These are phyloP conservation scores for Themeda triandra DNA, from an alignment of 176 grass and related monocot species.

Conservation along the genomic window DNA sequence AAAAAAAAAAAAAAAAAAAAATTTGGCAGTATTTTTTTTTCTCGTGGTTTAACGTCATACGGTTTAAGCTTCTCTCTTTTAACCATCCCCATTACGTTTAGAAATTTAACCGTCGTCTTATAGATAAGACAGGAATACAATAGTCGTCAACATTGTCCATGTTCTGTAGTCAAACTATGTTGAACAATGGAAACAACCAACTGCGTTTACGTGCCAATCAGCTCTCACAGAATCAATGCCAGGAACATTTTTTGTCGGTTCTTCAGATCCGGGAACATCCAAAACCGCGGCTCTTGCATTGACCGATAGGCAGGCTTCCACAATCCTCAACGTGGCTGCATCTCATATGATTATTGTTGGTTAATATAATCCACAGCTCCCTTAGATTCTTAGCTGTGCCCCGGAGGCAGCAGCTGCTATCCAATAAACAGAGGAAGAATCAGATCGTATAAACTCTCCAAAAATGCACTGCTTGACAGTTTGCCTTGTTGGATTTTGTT, in stretches of 20 bases:
- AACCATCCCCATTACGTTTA: background rate
- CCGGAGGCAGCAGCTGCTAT: slow-evolving; percentile 25
- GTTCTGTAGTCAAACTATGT: background rate
- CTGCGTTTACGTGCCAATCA: background rate
- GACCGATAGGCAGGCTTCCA: background rate
- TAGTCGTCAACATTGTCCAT: background rate
- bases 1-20: too few species aligned
- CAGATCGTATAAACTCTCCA: slow-evolving; percentile 7
- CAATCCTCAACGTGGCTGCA: slow-evolving; percentile 38
- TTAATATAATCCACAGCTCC: background rate
- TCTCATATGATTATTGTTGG: slow-evolving; percentile 17
- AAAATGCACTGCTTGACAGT: background rate
- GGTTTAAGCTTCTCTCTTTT: too few species aligned
- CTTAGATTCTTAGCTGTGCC: slow-evolving; percentile 31
- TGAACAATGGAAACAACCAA: background rate
- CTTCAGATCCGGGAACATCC: slow-evolving; percentile 15
- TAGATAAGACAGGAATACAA: background rate
- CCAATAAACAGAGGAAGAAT: slow-evolving; percentile 8
- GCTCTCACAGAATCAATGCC: background rate
- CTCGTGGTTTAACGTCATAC: too few species aligned
- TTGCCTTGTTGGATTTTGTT: background rate
- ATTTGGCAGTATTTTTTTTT: too few species aligned
- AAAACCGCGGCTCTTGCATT: slow-evolving; percentile 7
- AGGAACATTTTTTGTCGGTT: background rate
- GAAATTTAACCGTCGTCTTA: background rate